Conservation (phyloP, 345 rosid species). For the Boechera stricta region DNA sequence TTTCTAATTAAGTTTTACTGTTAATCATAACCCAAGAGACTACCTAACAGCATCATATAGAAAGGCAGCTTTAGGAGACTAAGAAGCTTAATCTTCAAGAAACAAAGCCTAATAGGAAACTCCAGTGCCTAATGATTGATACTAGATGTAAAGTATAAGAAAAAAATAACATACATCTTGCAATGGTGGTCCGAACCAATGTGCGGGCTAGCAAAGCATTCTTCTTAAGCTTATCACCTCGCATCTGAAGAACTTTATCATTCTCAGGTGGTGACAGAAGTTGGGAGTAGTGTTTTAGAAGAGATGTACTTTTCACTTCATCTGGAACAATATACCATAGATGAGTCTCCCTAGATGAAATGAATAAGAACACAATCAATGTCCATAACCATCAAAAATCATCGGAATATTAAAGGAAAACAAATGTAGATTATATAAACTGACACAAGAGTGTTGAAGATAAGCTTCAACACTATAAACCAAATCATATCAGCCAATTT, state of each 20-base stretch:
- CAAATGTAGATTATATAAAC: neutral
- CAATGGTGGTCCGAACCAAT: slow-evolving; percentile 85
- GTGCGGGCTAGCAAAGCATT: slow-evolving; percentile 79
- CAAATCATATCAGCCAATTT: neutral
- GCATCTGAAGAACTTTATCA: slow-evolving; percentile 56
- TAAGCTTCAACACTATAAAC: neutral
- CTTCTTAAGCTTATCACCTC: slow-evolving; percentile 72
- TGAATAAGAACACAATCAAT: neutral
- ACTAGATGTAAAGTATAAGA: neutral
- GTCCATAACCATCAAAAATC: neutral
- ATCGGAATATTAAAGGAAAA: neutral
- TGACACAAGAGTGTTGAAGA: neutral
- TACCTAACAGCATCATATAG: neutral
- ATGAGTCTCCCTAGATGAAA: slow-evolving; percentile 72
- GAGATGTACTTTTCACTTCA: slow-evolving; percentile 68
- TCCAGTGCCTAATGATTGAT: slow-evolving; percentile 10
- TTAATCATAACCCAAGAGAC: too few relatives aligned
- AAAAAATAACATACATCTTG: slow-evolving; percentile 68
- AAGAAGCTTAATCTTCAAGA: neutral
- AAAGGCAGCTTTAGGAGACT: neutral
- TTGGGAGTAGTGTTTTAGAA: slow-evolving; percentile 62
- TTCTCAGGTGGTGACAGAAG: slow-evolving; percentile 79
- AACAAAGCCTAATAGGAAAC: neutral
- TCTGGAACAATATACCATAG: slow-evolving; percentile 81
- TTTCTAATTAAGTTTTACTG: neutral